phyloP scores from a whole-genome alignment of 495 filamentous ascomycete species.

The Articulospora tetracladia region DNA sequence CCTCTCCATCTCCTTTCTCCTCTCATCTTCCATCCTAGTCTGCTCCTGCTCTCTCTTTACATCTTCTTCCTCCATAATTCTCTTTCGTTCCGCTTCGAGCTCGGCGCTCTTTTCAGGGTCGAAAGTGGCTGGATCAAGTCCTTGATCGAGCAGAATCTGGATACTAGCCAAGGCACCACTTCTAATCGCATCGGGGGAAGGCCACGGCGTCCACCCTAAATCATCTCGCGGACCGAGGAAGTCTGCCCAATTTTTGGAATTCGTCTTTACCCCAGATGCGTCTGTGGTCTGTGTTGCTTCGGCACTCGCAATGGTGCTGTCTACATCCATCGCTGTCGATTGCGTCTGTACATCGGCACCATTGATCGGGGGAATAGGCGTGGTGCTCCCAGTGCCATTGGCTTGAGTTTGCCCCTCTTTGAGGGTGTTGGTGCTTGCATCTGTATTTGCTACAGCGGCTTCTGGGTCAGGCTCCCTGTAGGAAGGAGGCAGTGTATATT shows the following conservation, averaged over 20 bases:
- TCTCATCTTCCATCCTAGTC: constrained; percentile 23
- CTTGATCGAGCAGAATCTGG: constrained; percentile 51
- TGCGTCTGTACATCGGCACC: not conserved
- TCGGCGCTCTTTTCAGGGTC: constrained; percentile 47
- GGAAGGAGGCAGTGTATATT: constrained; percentile 65
- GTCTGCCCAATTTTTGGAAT: constrained; percentile 8
- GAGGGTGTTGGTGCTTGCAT: constrained; percentile 16
- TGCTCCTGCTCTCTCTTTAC: constrained; percentile 32
- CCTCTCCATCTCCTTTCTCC: constrained; percentile 28
- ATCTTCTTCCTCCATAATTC: constrained; percentile 39
- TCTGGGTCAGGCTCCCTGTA: constrained; percentile 27
- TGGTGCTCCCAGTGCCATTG: constrained; percentile 23
- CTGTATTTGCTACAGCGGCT: constrained; percentile 23
- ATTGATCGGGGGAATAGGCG: constrained; percentile 12
- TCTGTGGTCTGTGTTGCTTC: constrained; percentile 3
- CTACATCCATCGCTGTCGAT: constrained; percentile 19
- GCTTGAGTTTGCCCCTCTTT: constrained; percentile 19
- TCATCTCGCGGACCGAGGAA: constrained; percentile 19
- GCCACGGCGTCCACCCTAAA: constrained; percentile 64
- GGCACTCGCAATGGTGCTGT: constrained; percentile 4
- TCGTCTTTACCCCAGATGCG: constrained; percentile 4
- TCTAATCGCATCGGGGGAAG: constrained; percentile 57
- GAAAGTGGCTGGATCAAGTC: constrained; percentile 51
- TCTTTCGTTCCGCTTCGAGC: constrained; percentile 39
- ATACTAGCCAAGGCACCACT: constrained; percentile 58